Percentiles rank a stretch among this genome's conserved stretches.
phyloP scores from a whole-genome alignment of 257 asterid species.

The Craterostigma plantagineum region DNA sequence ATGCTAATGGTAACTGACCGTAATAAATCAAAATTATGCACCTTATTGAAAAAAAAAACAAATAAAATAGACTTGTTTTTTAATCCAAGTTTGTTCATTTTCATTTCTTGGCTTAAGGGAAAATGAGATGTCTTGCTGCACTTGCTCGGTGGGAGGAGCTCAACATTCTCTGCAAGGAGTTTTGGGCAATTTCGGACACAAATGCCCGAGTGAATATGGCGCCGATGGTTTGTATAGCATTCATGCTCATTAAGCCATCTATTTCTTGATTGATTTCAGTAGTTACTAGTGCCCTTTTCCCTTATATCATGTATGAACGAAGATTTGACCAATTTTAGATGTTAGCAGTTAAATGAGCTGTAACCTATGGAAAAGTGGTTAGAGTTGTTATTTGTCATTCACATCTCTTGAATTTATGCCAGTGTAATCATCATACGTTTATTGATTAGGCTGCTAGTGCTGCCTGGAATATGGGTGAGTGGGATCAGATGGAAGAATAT shows the following conservation, averaged over 20 bases:
- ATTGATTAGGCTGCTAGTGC: slow-evolving; percentile 70
- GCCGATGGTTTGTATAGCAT: slow-evolving; percentile 48
- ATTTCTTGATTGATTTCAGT: slow-evolving; percentile 6
- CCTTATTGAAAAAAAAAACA: too few relatives aligned
- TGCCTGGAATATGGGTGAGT: slow-evolving; percentile 99
- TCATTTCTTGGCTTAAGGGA: slow-evolving; percentile 30
- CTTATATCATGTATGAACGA: too few relatives aligned
- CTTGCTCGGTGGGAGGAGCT: slow-evolving; percentile 99
- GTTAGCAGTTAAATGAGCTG: too few relatives aligned
- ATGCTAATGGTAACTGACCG: too few relatives aligned
- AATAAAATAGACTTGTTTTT: too few relatives aligned
- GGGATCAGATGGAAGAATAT: slow-evolving; percentile 99
- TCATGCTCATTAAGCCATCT: not conserved
- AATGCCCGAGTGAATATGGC: slow-evolving; percentile 99
- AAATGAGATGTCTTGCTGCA: slow-evolving; percentile 98
- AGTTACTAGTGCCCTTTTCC: not conserved
- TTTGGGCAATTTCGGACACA: slow-evolving; percentile 98
- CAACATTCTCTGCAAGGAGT: slow-evolving; percentile 89
- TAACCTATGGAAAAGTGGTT: not conserved
- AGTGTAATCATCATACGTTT: slow-evolving; percentile 5
- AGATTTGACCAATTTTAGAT: too few relatives aligned
- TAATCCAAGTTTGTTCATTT: not conserved
- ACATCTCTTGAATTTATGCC: slow-evolving; percentile 4
- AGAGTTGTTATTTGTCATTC: slow-evolving; percentile 2
- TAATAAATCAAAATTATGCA: too few relatives aligned